A percentile compares a stretch with the other conserved stretches of the same genome.
Conservation (phyloP, 2,329 filamentous ascomycete genomes). For the Aspergillus intermedius region DNA sequence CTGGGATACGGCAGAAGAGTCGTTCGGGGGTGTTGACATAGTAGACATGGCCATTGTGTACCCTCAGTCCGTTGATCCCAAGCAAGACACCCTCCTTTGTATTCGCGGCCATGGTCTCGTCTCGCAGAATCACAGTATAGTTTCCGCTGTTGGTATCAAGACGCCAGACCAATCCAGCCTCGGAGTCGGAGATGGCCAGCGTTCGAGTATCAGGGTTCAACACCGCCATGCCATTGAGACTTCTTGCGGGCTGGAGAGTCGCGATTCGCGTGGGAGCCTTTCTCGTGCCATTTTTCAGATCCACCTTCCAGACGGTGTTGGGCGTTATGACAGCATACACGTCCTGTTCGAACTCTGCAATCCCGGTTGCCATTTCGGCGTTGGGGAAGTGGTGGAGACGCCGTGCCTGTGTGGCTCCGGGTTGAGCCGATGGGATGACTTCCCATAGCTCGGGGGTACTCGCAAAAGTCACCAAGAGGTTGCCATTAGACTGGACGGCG, state of each 20-base stretch:
- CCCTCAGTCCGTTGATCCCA: slow-evolving; percentile 11
- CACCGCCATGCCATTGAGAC: slow-evolving; percentile 10
- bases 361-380: slow-evolving; percentile 7
- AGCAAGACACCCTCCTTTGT: slow-evolving; percentile 2
- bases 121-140: slow-evolving; percentile 8
- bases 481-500: slow-evolving; percentile 24
- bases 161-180: slow-evolving; percentile 10
- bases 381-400: slow-evolving; percentile 7
- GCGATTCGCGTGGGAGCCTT: slow-evolving; percentile 3
- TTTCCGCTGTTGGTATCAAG: slow-evolving; percentile 8
- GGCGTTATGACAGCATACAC: slow-evolving; percentile 11
- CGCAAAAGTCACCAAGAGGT: slow-evolving; percentile 23
- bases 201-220: slow-evolving; percentile 4
- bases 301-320: slow-evolving; percentile 12
- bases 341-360: slow-evolving; percentile 10
- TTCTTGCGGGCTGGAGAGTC: slow-evolving; percentile 7
- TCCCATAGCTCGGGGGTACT: slow-evolving; percentile 13
- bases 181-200: slow-evolving; percentile 11
- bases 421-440: slow-evolving; percentile 1
- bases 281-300: slow-evolving; percentile 3
- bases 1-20: slow-evolving; percentile 13
- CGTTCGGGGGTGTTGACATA: slow-evolving; percentile 11
- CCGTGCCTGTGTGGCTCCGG: slow-evolving; percentile 5
- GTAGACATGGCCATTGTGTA: slow-evolving; percentile 9
- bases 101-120: slow-evolving; percentile 9